These are phyloP conservation scores for Leucaena leucocephala DNA, from an alignment of 306 rosid species.

Conservation along the genomic window DNA sequence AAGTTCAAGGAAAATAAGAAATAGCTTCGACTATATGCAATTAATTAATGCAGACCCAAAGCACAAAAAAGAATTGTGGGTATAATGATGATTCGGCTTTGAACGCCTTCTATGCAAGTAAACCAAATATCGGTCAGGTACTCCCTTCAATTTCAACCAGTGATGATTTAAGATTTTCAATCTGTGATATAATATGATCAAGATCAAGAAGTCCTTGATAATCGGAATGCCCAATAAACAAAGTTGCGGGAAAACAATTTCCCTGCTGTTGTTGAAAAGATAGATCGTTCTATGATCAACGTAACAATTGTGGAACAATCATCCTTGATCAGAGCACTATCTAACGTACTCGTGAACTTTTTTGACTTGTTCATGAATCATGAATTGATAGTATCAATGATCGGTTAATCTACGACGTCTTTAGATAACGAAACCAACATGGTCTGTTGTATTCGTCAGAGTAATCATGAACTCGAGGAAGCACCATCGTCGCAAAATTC, in stretches of 20 bases:
- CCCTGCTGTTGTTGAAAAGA: slow-evolving; percentile 11
- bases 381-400: slow-evolving; percentile 19
- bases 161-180: not conserved
- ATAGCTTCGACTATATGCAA: not conserved
- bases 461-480: slow-evolving; percentile 29
- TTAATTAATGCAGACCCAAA: slow-evolving; percentile 11
- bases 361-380: not conserved
- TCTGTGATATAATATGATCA: not conserved
- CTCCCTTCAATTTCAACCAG: not conserved
- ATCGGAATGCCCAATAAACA: not conserved
- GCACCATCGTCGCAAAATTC: slow-evolving; percentile 21
- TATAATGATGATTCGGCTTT: slow-evolving; percentile 21
- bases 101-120: not conserved
- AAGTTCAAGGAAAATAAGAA: not conserved
- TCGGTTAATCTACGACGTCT: not conserved
- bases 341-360: not conserved
- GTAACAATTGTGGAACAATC: slow-evolving; percentile 23
- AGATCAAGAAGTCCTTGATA: slow-evolving; percentile 2
- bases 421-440: not conserved
- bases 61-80: slow-evolving; percentile 3
- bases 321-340: slow-evolving; percentile 30
- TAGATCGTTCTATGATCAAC: not conserved
- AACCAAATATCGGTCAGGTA: not conserved
- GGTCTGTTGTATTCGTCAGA: slow-evolving; percentile 1
- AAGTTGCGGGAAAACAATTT: slow-evolving; percentile 1